A percentile compares a stretch with the other conserved stretches of the same genome.
Conservation (phyloP, 108 stramenopile species). For the Skeletonema grethae region DNA sequence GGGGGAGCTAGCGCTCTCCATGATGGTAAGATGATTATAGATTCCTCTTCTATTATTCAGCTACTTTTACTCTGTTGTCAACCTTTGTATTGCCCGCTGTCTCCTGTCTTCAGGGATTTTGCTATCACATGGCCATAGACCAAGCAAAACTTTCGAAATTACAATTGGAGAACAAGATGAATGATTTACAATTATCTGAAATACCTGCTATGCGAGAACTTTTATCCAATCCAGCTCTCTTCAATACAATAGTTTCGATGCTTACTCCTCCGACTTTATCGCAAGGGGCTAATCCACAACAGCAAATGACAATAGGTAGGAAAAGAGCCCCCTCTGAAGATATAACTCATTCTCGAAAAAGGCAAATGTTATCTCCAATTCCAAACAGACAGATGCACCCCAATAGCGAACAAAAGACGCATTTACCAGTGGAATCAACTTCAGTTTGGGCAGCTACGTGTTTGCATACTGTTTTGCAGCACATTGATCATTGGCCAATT, state of each 20-base stretch:
- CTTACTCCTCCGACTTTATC: neutral
- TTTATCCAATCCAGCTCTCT: slow-evolving; percentile 16
- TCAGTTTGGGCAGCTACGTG: slow-evolving; percentile 63
- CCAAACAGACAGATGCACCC: slow-evolving; percentile 1
- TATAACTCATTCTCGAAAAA: neutral
- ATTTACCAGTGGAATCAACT: neutral
- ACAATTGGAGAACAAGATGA: neutral
- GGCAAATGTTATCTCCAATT: slow-evolving; percentile 14
- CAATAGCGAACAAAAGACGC: neutral
- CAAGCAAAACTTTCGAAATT: neutral
- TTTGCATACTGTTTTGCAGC: slow-evolving; percentile 54
- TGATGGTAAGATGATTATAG: neutral
- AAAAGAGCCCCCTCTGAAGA: slow-evolving; percentile 36
- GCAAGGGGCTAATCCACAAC: slow-evolving; percentile 1
- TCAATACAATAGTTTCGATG: slow-evolving; percentile 8
- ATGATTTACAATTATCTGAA: slow-evolving; percentile 9
- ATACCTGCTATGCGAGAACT: slow-evolving; percentile 21
- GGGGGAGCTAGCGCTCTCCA: neutral
- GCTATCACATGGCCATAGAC: neutral
- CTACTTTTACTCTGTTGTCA: neutral
- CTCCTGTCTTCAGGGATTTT: neutral
- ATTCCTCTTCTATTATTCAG: neutral
- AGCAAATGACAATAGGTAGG: slow-evolving; percentile 8
- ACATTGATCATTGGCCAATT: slow-evolving; percentile 78
- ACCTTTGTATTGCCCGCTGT: neutral